Base-by-base conservation (phyloP, 306 rosid genomes). In the Prunus davidiana region DNA sequence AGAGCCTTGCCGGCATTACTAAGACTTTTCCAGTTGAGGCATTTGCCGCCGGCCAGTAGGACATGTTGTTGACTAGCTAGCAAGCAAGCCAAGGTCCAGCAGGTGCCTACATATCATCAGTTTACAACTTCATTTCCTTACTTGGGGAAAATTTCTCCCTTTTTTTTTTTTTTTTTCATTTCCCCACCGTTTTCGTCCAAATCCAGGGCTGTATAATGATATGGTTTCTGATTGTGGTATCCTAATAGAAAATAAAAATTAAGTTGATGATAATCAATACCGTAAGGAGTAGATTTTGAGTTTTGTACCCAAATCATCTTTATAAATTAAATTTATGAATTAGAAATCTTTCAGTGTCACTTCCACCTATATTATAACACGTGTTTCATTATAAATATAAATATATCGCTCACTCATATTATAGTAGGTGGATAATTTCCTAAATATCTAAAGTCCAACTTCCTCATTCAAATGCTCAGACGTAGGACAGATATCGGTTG, bases 1-100 rank as follows among this genome's bases (percentile, higher is more conserved):
- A 93, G 87, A 88, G 98, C 82, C 85, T 89, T 13, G 98, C 92
- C 14, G 97, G 96, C 8, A 87, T 91, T 79, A 93, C 97, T 19
- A 91, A 91, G 84, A 89, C 88, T 52, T 89, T 91, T 81, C 97
- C 93, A 0, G 85, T 84, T 64, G 93, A 89, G 52, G 96, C 97
- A 14, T 93, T 93, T 49, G 92, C 93, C 51, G 93, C 98, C 22
- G 96, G 92, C 55, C 96, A 93, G 92, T 93, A 61, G 7, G 54
- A 61, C 46, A 25, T 24, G 58, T 27, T 2, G 56, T 27, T 2
- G 56, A 76, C 30, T 14, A 41, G 8, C 38, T 38, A 38, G 43
- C 43, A 38, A 38, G 43, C 43, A 6, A 38, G 43, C 54, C 32
- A 69, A 15, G 56, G 54, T 47, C 41, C 74, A 19, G 47, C 19